Percentiles rank a stretch among this genome's conserved stretches.
Evolutionary conservation across 2,329 filamentous ascomycete genomes (phyloP).

Genomic region (Arthroderma uncinatum): DNA sequence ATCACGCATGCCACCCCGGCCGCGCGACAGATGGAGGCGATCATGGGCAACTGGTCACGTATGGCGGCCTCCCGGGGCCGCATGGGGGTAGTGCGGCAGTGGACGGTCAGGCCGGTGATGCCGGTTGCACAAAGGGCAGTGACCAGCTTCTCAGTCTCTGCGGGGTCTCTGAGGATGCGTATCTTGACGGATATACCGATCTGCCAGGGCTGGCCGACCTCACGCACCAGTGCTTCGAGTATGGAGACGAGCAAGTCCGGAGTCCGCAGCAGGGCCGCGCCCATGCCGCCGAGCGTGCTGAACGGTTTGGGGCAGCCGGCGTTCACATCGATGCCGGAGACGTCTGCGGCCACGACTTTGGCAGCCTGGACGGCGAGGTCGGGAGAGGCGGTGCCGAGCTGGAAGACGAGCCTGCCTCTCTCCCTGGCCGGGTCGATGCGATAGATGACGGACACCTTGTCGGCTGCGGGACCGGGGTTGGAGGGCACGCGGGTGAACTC

Average conservation of each 20-base stretch:
- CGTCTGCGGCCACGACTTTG: slow-evolving; percentile 70
- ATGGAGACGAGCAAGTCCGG: slow-evolving; percentile 78
- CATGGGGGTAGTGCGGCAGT: slow-evolving; percentile 96
- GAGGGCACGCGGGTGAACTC: slow-evolving; percentile 73
- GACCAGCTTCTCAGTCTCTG: slow-evolving; percentile 67
- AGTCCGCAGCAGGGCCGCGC: slow-evolving; percentile 73
- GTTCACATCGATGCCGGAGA: slow-evolving; percentile 92
- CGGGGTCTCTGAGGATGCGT: slow-evolving; percentile 65
- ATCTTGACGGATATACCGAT: slow-evolving; percentile 98
- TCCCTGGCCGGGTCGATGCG: slow-evolving; percentile 70
- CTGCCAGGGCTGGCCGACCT: slow-evolving; percentile 64
- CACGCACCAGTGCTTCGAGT: slow-evolving; percentile 65
- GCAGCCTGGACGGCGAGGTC: slow-evolving; percentile 75
- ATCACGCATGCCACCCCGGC: slow-evolving; percentile 85
- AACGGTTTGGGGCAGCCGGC: slow-evolving; percentile 98
- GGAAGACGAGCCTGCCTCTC: slow-evolving; percentile 67
- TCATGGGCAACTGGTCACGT: slow-evolving; percentile 72
- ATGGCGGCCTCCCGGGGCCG: slow-evolving; percentile 79
- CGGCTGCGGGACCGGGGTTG: slow-evolving; percentile 43
- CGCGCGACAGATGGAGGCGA: slow-evolving; percentile 67
- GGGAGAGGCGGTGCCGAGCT: slow-evolving; percentile 79
- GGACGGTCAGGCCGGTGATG: slow-evolving; percentile 82
- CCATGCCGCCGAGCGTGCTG: slow-evolving; percentile 88
- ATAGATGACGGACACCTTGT: slow-evolving; percentile 63
- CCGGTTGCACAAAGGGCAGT: slow-evolving; percentile 69